These are phyloP conservation scores for Termitomyces sp. DNA, from an alignment of 768 basidiomycete genomes.

Conservation along the genomic window DNA sequence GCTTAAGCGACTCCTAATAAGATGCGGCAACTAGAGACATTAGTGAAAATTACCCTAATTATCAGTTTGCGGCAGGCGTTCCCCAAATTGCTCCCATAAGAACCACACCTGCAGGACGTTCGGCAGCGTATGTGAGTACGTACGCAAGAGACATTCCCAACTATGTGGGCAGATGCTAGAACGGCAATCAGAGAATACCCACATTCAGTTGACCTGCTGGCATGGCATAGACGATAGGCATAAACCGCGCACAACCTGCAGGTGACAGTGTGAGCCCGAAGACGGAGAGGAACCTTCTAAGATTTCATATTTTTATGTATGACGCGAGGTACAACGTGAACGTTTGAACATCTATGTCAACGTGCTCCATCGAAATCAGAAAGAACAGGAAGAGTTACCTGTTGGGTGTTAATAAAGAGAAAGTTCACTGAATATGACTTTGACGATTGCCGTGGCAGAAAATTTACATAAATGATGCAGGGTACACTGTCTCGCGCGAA, in stretches of 20 bases:
- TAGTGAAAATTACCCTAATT: background rate
- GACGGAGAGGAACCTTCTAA: background rate
- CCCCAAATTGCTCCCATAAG: background rate
- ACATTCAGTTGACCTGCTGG: background rate
- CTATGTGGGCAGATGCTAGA: background rate
- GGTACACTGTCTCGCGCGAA: background rate
- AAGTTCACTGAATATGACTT: background rate
- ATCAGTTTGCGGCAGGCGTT: background rate
- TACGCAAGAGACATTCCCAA: background rate
- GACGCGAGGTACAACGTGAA: background rate
- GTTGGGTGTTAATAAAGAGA: background rate
- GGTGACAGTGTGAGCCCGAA: constrained; percentile 1
- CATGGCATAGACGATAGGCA: background rate
- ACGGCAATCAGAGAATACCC: background rate
- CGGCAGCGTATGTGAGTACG: background rate
- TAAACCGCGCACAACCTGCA: constrained; percentile 1
- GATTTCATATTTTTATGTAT: background rate
- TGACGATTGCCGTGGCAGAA: background rate
- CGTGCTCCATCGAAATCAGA: background rate
- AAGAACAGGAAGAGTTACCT: background rate
- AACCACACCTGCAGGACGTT: background rate
- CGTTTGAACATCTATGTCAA: background rate
- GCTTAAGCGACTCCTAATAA: background rate
- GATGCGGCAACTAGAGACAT: background rate
- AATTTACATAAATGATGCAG: background rate